phyloP scores from a whole-genome alignment of 768 basidiomycete genomes.

The Boletellus sp. region DNA sequence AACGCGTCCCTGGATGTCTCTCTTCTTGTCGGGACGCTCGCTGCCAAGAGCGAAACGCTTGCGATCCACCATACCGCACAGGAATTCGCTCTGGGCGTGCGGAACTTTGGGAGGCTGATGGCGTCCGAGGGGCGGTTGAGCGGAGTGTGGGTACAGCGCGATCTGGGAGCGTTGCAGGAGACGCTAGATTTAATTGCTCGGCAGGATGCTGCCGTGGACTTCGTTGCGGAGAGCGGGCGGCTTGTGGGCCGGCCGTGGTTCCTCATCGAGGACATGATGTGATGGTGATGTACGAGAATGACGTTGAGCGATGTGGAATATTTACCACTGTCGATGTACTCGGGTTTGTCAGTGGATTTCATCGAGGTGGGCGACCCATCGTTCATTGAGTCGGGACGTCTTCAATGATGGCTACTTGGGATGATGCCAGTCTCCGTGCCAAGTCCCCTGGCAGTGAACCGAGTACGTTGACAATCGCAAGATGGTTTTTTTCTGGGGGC shows the following conservation, averaged over 20 bases:
- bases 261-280: conserved; percentile 11
- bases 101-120: conserved; percentile 11
- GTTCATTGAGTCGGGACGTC: too few species aligned
- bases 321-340: too few species aligned
- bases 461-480: too few species aligned
- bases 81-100: conserved; percentile 7
- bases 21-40: conserved; percentile 12
- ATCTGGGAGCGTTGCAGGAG: conserved; percentile 6
- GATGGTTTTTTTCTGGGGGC: too few species aligned
- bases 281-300: too few species aligned
- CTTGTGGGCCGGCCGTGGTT: background rate
- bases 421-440: too few species aligned
- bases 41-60: conserved; percentile 14
- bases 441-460: too few species aligned
- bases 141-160: conserved; percentile 1
- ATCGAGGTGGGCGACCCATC: too few species aligned
- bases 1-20: conserved; percentile 15
- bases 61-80: conserved; percentile 8
- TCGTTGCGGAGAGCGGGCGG: background rate
- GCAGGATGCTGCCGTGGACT: background rate
- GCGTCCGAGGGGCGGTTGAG: conserved; percentile 1
- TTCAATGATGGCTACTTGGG: too few species aligned
- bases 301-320: too few species aligned
- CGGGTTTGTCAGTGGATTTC: too few species aligned
- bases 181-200: conserved; percentile 12